phyloP scores from a whole-genome alignment of 1,284 basidiomycete species.

The Anthracocystis panici-leucophaei region DNA sequence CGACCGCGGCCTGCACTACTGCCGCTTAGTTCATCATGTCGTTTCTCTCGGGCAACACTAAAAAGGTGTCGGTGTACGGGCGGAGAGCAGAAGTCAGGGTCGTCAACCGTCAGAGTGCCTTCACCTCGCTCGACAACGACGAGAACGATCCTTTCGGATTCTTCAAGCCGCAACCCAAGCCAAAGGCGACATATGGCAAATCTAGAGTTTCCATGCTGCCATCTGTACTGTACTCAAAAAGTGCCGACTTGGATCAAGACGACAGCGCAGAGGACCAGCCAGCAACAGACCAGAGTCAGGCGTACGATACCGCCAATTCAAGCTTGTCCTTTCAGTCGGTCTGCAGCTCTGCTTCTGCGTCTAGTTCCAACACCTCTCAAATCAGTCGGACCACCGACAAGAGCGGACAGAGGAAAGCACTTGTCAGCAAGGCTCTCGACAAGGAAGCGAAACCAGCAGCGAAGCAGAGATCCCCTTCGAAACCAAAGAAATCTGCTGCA shows the following conservation, averaged over 20 bases:
- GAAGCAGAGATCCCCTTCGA: not conserved
- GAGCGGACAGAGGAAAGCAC: not conserved
- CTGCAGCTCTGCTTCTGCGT: conserved; percentile 2
- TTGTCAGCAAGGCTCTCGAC: conserved; percentile 6
- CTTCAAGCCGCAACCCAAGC: conserved; percentile 28
- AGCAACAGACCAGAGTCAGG: conserved; percentile 15
- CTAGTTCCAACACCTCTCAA: not conserved
- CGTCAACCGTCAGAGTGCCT: conserved; percentile 36
- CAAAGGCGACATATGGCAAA: conserved; percentile 27
- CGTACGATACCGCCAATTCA: conserved; percentile 32
- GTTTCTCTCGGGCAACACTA: conserved; percentile 35
- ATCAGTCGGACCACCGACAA: not conserved
- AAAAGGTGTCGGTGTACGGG: conserved; percentile 54
- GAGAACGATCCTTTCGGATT: conserved; percentile 51
- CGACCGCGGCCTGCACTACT: not conserved
- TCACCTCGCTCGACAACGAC: conserved; percentile 25
- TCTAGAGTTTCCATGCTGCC: conserved; percentile 26
- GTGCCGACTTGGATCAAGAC: not conserved
- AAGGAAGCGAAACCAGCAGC: not conserved
- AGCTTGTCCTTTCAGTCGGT: conserved; percentile 35
- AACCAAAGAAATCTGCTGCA: conserved; percentile 1
- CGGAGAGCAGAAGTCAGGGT: conserved; percentile 32
- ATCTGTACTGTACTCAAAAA: not conserved
- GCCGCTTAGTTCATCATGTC: conserved; percentile 21
- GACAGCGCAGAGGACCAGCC: conserved; percentile 1